Conservation (phyloP, 176 grass and related monocot species). For the Carex pumila region DNA sequence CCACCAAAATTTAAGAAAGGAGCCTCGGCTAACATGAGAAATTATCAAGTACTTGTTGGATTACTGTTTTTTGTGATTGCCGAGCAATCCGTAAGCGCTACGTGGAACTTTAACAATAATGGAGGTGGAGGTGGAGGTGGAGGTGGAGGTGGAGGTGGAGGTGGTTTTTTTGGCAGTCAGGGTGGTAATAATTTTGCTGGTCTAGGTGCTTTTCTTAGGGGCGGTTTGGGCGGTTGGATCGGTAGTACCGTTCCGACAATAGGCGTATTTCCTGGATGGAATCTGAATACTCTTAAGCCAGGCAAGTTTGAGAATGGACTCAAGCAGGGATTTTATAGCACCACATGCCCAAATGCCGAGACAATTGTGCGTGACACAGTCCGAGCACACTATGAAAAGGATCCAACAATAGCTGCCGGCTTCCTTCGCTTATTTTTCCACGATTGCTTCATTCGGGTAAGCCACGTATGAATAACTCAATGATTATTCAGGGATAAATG, state of each 20-base stretch:
- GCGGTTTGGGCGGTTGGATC: no score
- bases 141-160: background rate
- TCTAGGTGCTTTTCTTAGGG: background rate
- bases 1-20: background rate
- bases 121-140: background rate
- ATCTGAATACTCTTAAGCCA: background rate
- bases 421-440: slow-evolving; percentile 30
- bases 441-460: slow-evolving; percentile 29
- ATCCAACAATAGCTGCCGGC: slow-evolving; percentile 17
- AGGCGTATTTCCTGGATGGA: background rate
- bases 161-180: background rate
- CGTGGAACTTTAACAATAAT: background rate
- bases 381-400: background rate
- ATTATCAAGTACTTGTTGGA: background rate
- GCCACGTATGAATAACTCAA: background rate
- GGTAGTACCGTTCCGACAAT: no score
- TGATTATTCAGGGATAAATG: background rate
- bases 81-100: background rate
- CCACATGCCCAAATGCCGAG: slow-evolving; percentile 19
- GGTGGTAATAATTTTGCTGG: background rate
- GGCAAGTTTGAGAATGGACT: background rate
- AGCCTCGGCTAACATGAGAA: background rate
- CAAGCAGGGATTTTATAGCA: slow-evolving; percentile 5
- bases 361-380: slow-evolving; percentile 18
- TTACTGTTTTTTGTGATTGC: background rate